Evolutionary conservation across 371 early-diverging fungal genomes (phyloP).

Genomic region (Lichtheimia corymbifera): DNA sequence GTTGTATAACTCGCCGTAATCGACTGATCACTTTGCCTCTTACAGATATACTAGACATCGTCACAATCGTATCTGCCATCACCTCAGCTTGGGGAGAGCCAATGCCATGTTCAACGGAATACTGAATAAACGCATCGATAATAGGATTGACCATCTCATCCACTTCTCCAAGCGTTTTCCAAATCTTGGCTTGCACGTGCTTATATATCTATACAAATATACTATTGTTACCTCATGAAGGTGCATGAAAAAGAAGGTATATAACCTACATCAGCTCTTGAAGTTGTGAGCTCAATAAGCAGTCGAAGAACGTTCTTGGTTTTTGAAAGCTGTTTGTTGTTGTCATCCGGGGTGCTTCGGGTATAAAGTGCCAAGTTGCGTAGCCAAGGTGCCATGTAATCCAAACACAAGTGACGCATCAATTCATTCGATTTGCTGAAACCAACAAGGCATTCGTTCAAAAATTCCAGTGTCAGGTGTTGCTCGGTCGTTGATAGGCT

Average conservation of each 20-base stretch:
- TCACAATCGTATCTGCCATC: constrained; percentile 83
- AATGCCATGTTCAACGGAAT: constrained; percentile 79
- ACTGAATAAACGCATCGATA: constrained; percentile 77
- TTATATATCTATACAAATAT: constrained; percentile 49
- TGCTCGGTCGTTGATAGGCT: constrained; percentile 74
- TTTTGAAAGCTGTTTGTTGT: constrained; percentile 56
- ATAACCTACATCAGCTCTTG: constrained; percentile 64
- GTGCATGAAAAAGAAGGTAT: background rate
- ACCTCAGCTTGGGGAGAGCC: constrained; percentile 81
- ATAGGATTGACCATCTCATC: constrained; percentile 80
- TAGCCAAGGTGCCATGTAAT: constrained; percentile 92
- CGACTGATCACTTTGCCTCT: constrained; percentile 84
- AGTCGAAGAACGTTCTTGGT: constrained; percentile 72
- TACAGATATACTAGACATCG: constrained; percentile 76
- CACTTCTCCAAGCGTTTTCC: constrained; percentile 77
- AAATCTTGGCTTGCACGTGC: constrained; percentile 80
- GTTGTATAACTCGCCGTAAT: constrained; percentile 70
- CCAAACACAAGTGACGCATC: constrained; percentile 78
- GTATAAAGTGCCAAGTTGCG: constrained; percentile 70
- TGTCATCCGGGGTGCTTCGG: constrained; percentile 49
- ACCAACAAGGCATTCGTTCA: constrained; percentile 84
- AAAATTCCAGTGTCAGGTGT: constrained; percentile 85
- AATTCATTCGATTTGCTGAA: constrained; percentile 73
- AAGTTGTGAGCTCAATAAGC: constrained; percentile 81
- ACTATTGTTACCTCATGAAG: background rate